A percentile compares a stretch with the other conserved stretches of the same genome.
These are phyloP conservation scores for Tetracladium maxilliforme DNA, from an alignment of 2,329 filamentous ascomycete genomes.

Conservation along the genomic window DNA sequence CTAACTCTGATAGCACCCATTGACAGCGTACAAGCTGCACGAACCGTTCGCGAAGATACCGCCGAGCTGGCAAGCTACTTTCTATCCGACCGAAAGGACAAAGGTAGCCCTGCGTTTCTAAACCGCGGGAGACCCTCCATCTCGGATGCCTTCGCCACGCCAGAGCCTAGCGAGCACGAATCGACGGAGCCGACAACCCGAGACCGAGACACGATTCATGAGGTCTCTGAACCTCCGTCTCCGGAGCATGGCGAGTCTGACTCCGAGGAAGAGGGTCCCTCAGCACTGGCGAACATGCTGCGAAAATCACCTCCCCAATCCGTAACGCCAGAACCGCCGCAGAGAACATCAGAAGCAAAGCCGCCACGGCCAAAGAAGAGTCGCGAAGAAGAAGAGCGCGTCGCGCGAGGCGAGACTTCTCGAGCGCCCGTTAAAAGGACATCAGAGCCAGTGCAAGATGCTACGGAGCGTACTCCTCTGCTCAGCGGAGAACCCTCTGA, in stretches of 20 bases:
- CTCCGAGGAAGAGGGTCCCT: conserved; percentile 19
- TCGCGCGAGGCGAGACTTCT: too few relatives aligned
- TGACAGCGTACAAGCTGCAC: conserved; percentile 61
- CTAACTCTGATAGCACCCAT: conserved; percentile 35
- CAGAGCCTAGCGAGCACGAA: conserved; percentile 10
- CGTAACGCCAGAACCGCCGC: too few relatives aligned
- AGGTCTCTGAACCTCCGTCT: conserved; percentile 43
- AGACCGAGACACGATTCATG: conserved; percentile 37
- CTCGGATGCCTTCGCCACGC: conserved; percentile 10
- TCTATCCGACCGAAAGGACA: conserved; percentile 40
- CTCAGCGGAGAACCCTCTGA: too few relatives aligned
- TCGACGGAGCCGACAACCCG: conserved; percentile 12
- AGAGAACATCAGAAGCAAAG: too few relatives aligned
- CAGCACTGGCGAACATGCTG: conserved; percentile 33
- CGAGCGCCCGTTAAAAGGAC: too few relatives aligned
- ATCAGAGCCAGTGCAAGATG: too few relatives aligned
- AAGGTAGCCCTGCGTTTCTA: conserved; percentile 4
- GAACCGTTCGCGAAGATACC: conserved; percentile 72
- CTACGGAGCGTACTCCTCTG: conserved; percentile 14
- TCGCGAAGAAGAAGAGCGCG: too few relatives aligned
- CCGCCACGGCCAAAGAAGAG: too few relatives aligned
- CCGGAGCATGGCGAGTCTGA: conserved; percentile 21
- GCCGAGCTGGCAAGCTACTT: conserved; percentile 76
- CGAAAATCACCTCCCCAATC: conserved; percentile 22
- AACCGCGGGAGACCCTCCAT: conserved; percentile 4